phyloP scores from a whole-genome alignment of 495 filamentous ascomycete genomes.

The Aspergillus asperescens region DNA sequence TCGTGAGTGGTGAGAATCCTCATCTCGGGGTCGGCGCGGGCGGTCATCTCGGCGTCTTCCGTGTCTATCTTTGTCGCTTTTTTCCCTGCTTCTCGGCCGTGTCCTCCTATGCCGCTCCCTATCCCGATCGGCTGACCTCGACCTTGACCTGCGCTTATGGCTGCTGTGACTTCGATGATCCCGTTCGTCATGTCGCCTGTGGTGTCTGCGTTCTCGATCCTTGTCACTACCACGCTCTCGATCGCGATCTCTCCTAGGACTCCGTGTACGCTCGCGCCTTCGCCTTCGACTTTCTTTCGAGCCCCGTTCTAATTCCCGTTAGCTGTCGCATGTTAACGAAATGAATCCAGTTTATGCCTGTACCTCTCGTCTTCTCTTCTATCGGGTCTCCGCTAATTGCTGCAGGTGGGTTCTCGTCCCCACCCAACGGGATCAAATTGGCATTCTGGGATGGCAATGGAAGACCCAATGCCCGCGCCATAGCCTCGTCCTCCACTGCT shows the following conservation, averaged over 20 bases:
- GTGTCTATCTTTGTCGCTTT: slow-evolving; percentile 22
- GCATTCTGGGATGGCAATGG: slow-evolving; percentile 54
- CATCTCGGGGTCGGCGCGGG: slow-evolving; percentile 23
- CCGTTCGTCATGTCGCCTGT: slow-evolving; percentile 31
- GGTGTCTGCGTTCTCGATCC: slow-evolving; percentile 34
- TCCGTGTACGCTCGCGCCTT: slow-evolving; percentile 30
- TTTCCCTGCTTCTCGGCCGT: slow-evolving; percentile 32
- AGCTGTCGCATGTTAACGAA: slow-evolving; percentile 1
- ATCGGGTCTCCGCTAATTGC: slow-evolving; percentile 29
- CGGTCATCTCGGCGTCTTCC: slow-evolving; percentile 25
- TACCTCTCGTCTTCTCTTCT: slow-evolving; percentile 23
- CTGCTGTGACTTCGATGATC: slow-evolving; percentile 34
- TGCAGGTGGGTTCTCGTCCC: slow-evolving; percentile 30
- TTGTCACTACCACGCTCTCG: slow-evolving; percentile 29
- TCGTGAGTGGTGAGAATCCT: slow-evolving; percentile 23
- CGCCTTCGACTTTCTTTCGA: slow-evolving; percentile 25
- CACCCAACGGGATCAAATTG: slow-evolving; percentile 39
- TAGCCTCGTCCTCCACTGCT: slow-evolving; percentile 87
- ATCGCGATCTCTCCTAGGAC: slow-evolving; percentile 26
- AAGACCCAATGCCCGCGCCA: slow-evolving; percentile 74
- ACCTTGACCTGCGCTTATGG: slow-evolving; percentile 31
- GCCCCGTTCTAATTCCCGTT: slow-evolving; percentile 8
- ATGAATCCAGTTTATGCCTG: not conserved
- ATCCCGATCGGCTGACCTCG: slow-evolving; percentile 28
- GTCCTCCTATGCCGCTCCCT: slow-evolving; percentile 23